Percentiles rank a stretch among this genome's conserved stretches.
Conservation (phyloP, 2,329 filamentous ascomycete genomes). For the Tolypocladium cylindrosporum region DNA sequence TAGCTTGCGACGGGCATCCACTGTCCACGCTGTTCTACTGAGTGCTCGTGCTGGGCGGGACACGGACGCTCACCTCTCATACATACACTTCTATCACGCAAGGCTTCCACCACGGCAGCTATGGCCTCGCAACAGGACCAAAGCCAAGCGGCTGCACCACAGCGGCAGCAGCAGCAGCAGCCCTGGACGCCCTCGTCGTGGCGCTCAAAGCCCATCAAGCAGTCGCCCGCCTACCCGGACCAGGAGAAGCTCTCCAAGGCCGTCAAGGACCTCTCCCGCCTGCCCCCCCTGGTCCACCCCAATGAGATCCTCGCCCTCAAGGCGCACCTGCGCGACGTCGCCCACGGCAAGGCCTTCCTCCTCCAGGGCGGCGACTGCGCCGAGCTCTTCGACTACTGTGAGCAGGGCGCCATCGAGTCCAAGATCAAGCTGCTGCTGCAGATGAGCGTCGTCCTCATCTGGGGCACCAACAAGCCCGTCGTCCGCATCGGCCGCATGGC, state of each 20-base stretch:
- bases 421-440: conserved; percentile 96
- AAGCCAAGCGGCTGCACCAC: conserved; percentile 3
- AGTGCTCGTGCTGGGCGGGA: neutral
- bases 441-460: conserved; percentile 94
- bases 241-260: conserved; percentile 47
- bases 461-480: conserved; percentile 71
- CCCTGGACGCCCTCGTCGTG: conserved; percentile 59
- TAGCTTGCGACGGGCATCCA: neutral
- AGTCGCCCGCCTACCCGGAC: conserved; percentile 62
- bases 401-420: conserved; percentile 77
- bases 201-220: conserved; percentile 70
- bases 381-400: conserved; percentile 95
- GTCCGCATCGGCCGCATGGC: conserved; percentile 94
- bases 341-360: conserved; percentile 81
- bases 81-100: neutral
- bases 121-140: neutral
- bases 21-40: neutral
- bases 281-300: conserved; percentile 73
- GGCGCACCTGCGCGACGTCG: conserved; percentile 71
- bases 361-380: conserved; percentile 96
- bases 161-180: neutral
- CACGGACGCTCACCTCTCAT: neutral
- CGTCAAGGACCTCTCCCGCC: conserved; percentile 51
- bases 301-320: conserved; percentile 74
- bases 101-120: neutral